Base-by-base conservation (phyloP, 1,284 basidiomycete genomes). In the Moesziomyces sp. region DNA sequence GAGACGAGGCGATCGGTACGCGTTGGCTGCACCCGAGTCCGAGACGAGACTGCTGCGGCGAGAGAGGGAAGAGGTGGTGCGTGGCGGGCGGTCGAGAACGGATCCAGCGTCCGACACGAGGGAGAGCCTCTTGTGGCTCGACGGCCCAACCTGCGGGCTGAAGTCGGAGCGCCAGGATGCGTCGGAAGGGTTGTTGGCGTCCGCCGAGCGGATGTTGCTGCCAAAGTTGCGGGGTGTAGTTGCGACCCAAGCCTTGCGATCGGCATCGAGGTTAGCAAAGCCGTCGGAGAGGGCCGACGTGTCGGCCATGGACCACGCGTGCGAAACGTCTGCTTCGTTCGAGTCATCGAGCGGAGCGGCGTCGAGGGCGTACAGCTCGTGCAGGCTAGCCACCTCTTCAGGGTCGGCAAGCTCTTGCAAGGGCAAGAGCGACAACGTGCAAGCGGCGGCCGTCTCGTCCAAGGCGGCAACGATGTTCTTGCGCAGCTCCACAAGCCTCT, bases 291-390 rank as follows among this genome's bases (percentile, higher is more conserved):
- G 18, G 10, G 53, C 56, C 5, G 64, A 66, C 3, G 51, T 50
- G 26, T 73, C 70, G 24, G 38, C 60, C 10, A 49, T 48, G 19
- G 55, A 42, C 69, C 69, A 72, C 2, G 58, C 59, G 18, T 52
- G 43, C 28, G 62, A 58, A 18, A 35, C 50, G 14, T 66, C 75
- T 16, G 46, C 49, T 7, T 74, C 62, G 21, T 58, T 50, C 18
- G 47, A 23, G 3, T 63, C 66, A 13, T 58, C 65, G 38, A 46
- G 45, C 9, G 58, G n/a, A n/a, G 19, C 18, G 14, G 21, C 50
- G 10, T 78, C 71, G 2, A 81, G 54, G 14, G 73, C 62, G 43
- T 80, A 79, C 61, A 81, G 68, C 6, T 80, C 78, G 16, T 66
- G 47, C 16, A 82, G 63, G 52, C 76, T 19, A 9, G 47, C 61